Evolutionary conservation across 108 stramenopile genomes (phyloP), one percentile per base, ranked within the genome.

Genomic region (Skeletonema grethae): DNA sequence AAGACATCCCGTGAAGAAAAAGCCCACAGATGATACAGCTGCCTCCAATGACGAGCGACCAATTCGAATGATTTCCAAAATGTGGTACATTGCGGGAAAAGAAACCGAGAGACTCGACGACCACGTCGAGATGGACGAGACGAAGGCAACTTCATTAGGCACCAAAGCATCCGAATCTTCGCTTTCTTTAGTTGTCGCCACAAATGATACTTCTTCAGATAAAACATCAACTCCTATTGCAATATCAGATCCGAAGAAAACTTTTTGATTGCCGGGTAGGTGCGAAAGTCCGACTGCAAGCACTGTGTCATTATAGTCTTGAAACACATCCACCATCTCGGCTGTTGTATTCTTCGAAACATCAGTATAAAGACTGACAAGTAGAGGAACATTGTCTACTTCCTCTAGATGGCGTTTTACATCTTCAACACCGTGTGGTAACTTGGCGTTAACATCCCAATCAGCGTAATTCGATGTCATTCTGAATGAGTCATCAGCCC

Each of bases 361-460:
- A 82, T 98, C 98, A 1, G 98, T 98, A 72, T 90, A 98, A n/a
- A 98, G 69, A 65, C 89, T 90, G 9, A 98, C 98, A 41, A 98
- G 81, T 34, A 98, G 84, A 10, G 98, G 98, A 7, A 97, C 98
- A 70, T 98, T 97, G 80, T 98, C 98, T 5, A 98, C 97, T 35
- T 93, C 93, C 43, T 92, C 69, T 45, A 94, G 70, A 69, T 93
- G 93, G 12, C 77, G 80, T 48, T 85, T 84, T 7, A 97, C 93
- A 61, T 92, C 94, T 3, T 97, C 92, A 24, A 95, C 66, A 32
- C 95, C 98, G 75, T 98, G 98, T 4, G 98, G 98, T 29, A 98
- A 77, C 72, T 92, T 87, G 13, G 97, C 97, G 67, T 97, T 97
- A 4, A 98, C 95, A 76, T 97, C 96, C 98, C 98, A 98, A 69